Conservation (phyloP, 306 rosid species). For the Cucurbita ficifolia region DNA sequence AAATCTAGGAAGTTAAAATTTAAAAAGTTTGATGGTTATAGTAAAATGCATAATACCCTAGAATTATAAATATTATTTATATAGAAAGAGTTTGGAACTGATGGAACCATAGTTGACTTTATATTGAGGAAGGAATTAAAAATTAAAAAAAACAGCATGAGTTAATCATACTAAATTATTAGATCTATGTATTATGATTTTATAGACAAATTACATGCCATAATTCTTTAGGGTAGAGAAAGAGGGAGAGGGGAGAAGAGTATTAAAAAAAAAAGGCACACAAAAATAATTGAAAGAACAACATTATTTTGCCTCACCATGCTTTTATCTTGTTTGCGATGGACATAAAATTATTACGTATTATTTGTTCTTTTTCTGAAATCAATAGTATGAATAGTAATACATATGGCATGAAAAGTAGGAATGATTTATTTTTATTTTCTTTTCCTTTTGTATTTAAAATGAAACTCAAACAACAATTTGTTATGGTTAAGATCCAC, state of each 20-base stretch:
- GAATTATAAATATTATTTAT: neutral
- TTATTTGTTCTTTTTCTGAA: neutral
- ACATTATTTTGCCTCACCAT: conserved; percentile 1
- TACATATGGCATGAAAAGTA: neutral
- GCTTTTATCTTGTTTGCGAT: neutral
- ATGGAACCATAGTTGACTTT: neutral
- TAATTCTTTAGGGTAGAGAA: neutral
- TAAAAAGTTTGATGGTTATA: no score
- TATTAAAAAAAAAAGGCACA: neutral
- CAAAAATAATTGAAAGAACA: neutral
- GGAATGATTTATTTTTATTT: no score
- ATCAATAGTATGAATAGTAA: neutral
- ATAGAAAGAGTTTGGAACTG: neutral
- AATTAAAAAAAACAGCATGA: neutral
- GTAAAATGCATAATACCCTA: neutral
- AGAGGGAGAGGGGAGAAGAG: neutral
- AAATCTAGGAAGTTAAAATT: no score
- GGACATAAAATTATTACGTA: neutral
- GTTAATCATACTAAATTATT: neutral
- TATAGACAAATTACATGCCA: neutral
- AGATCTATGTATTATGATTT: neutral
- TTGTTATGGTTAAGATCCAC: no score
- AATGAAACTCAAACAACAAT: no score
- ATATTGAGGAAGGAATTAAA: neutral
- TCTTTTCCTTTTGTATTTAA: no score